phyloP scores from a whole-genome alignment of 441 rosid genomes.

The Francoa sonchifolia region DNA sequence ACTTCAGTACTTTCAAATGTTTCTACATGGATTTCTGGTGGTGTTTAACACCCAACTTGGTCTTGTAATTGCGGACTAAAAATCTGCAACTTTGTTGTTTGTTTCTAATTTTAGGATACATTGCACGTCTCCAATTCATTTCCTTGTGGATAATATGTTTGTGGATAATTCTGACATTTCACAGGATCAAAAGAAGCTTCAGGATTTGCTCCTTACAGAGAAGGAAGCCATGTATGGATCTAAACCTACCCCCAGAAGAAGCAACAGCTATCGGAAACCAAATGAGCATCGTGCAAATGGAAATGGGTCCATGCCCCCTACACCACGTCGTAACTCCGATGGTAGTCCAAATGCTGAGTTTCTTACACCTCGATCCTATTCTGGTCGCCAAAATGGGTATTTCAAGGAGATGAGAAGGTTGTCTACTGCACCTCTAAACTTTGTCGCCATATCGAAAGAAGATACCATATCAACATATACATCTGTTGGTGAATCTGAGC shows the following conservation, averaged over 20 bases:
- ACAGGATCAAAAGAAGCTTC: conserved; percentile 96
- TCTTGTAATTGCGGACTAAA: no score
- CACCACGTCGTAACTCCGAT: conserved; percentile 68
- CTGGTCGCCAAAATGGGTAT: conserved; percentile 82
- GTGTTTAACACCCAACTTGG: no score
- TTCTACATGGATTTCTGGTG: no score
- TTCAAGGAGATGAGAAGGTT: conserved; percentile 80
- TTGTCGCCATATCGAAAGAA: conserved; percentile 71
- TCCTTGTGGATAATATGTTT: neutral
- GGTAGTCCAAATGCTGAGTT: conserved; percentile 53
- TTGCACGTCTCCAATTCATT: neutral
- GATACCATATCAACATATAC: conserved; percentile 79
- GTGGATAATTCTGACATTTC: conserved; percentile 6
- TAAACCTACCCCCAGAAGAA: conserved; percentile 81
- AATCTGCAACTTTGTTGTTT: no score
- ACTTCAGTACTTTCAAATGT: no score
- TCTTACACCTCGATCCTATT: conserved; percentile 63
- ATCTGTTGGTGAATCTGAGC: conserved; percentile 74
- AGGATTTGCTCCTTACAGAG: conserved; percentile 69
- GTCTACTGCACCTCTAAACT: conserved; percentile 73
- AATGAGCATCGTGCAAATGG: conserved; percentile 65
- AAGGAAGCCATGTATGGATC: conserved; percentile 92
- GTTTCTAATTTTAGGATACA: neutral
- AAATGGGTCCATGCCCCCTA: conserved; percentile 78
- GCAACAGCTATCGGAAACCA: conserved; percentile 68